Evolutionary conservation across 2,329 filamentous ascomycete genomes (phyloP).

Genomic region (Lecanicillium sp.): DNA sequence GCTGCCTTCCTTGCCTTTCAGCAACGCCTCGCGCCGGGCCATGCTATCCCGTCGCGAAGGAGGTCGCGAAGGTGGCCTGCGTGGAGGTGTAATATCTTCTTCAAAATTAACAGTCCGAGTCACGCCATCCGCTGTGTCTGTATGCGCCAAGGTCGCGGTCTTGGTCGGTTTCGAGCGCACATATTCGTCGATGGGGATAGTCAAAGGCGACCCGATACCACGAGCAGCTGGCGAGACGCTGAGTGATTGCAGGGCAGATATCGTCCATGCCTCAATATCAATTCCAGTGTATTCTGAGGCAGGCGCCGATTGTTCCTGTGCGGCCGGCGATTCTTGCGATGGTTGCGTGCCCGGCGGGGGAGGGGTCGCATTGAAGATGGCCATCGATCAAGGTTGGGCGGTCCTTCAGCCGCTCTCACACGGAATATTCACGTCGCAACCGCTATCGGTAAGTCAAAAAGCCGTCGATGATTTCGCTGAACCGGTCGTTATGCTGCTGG

Average conservation of each 20-base stretch:
- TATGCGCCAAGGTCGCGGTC: slow-evolving; percentile 10
- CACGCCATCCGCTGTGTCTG: slow-evolving; percentile 8
- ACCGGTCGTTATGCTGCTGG: too few relatives aligned
- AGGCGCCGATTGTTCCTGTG: slow-evolving; percentile 11
- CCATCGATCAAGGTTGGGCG: slow-evolving; percentile 27
- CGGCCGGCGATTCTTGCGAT: slow-evolving; percentile 6
- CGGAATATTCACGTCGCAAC: too few relatives aligned
- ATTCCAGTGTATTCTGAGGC: slow-evolving; percentile 22
- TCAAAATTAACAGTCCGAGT: slow-evolving; percentile 12
- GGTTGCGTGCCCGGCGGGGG: slow-evolving; percentile 28
- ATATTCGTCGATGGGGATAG: slow-evolving; percentile 66
- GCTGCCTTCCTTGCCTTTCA: slow-evolving; percentile 87
- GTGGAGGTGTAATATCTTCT: slow-evolving; percentile 15
- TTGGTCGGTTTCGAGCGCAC: slow-evolving; percentile 1
- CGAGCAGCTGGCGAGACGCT: slow-evolving; percentile 47
- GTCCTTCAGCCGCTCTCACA: too few relatives aligned
- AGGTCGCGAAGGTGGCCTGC: slow-evolving; percentile 32
- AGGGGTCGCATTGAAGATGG: slow-evolving; percentile 46
- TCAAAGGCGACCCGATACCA: slow-evolving; percentile 56
- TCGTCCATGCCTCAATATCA: slow-evolving; percentile 62
- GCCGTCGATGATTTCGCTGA: too few relatives aligned
- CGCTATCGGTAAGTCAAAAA: too few relatives aligned
- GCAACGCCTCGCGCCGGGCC: slow-evolving; percentile 60
- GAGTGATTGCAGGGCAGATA: slow-evolving; percentile 47
- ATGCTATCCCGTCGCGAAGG: slow-evolving; percentile 46